phyloP scores from a whole-genome alignment of 257 asterid genomes.

The Craterostigma plantagineum region DNA sequence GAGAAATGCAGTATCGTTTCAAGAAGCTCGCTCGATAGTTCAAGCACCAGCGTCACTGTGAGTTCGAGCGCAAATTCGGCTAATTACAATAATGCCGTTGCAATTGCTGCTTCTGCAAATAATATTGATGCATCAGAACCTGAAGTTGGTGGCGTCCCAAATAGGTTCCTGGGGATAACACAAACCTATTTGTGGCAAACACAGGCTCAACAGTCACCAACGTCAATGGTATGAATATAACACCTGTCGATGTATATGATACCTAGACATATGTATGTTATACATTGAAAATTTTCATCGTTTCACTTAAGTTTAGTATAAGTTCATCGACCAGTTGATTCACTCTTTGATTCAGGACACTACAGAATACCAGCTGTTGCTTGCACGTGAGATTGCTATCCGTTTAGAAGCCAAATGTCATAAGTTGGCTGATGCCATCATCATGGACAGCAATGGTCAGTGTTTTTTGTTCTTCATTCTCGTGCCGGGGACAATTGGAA shows the following conservation, averaged over 20 bases:
- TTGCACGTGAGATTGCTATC: slow-evolving; percentile 72
- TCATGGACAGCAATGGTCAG: slow-evolving; percentile 68
- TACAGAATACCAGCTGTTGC: slow-evolving; percentile 65
- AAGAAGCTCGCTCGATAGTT: slow-evolving; percentile 81
- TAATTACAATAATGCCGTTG: slow-evolving; percentile 37
- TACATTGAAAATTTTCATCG: neutral
- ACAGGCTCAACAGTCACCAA: slow-evolving; percentile 54
- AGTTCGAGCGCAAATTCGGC: slow-evolving; percentile 70
- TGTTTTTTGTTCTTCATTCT: slow-evolving; percentile 4
- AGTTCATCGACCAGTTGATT: too few relatives aligned
- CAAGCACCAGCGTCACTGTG: slow-evolving; percentile 52
- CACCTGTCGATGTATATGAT: slow-evolving; percentile 4
- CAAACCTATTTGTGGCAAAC: slow-evolving; percentile 83
- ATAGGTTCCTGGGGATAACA: slow-evolving; percentile 84
- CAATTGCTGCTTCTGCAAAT: slow-evolving; percentile 22
- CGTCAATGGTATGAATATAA: slow-evolving; percentile 41
- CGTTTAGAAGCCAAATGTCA: slow-evolving; percentile 78
- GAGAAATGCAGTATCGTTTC: slow-evolving; percentile 74
- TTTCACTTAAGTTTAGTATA: slow-evolving; percentile 3
- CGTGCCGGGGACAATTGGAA: neutral
- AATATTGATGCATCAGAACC: slow-evolving; percentile 61
- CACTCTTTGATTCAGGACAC: slow-evolving; percentile 34
- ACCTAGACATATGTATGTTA: neutral
- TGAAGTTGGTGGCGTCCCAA: slow-evolving; percentile 94
- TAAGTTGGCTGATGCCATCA: slow-evolving; percentile 56